Conservation (phyloP, 768 basidiomycete species). For the Rhodotorula graminis region DNA sequence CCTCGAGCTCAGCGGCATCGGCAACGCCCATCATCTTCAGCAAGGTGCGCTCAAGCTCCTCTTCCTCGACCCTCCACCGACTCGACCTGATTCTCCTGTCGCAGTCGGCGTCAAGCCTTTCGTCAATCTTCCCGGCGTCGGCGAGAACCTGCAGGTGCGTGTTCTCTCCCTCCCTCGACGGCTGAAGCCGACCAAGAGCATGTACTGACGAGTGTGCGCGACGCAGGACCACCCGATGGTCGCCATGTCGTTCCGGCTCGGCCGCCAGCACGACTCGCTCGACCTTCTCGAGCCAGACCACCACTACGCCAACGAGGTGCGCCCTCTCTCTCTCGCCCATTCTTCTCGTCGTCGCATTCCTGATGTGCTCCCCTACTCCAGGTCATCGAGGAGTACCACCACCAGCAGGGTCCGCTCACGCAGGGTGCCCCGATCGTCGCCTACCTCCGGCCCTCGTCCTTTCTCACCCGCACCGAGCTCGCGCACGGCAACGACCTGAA, state of each 20-base stretch:
- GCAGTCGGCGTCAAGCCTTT: conserved; percentile 42
- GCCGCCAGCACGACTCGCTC: conserved; percentile 10
- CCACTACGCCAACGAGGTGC: neutral
- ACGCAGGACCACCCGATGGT: conserved; percentile 41
- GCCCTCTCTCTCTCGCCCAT: neutral
- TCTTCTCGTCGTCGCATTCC: too few relatives aligned
- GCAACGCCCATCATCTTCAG: conserved; percentile 8
- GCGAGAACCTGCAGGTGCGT: conserved; percentile 47
- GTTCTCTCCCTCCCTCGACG: too few relatives aligned
- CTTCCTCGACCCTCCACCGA: too few relatives aligned
- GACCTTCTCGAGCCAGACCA: conserved; percentile 18
- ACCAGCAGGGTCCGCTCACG: conserved; percentile 13
- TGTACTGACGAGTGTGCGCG: neutral
- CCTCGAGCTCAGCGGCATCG: conserved; percentile 35
- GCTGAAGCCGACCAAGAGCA: too few relatives aligned
- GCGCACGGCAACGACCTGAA: neutral
- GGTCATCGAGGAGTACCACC: neutral
- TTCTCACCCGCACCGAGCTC: conserved; percentile 11
- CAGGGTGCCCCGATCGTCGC: conserved; percentile 21
- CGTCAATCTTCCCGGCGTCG: conserved; percentile 51
- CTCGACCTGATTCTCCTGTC: too few relatives aligned
- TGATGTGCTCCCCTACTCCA: too few relatives aligned
- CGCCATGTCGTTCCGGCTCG: conserved; percentile 25
- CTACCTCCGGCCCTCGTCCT: neutral
- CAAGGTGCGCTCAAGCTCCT: neutral